phyloP scores from a whole-genome alignment of 305 asterid genomes.

The Coffea humblotiana region DNA sequence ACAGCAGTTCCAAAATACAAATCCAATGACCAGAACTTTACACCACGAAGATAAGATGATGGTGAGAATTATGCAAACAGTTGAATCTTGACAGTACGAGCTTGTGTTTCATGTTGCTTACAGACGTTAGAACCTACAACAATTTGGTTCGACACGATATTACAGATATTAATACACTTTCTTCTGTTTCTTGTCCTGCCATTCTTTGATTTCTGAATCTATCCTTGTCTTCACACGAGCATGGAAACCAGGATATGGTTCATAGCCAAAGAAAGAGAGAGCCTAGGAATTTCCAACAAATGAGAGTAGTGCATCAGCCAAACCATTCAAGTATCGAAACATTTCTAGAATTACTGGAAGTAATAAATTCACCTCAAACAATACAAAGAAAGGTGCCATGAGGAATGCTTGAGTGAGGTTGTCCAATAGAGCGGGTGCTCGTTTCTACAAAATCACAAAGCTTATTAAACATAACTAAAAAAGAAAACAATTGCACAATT shows the following conservation, averaged over 20 bases:
- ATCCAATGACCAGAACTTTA: background rate
- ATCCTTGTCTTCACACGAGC: constrained; percentile 54
- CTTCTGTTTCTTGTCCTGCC: constrained; percentile 68
- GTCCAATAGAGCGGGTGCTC: constrained; percentile 98
- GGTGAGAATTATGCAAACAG: background rate
- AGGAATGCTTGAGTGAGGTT: constrained; percentile 91
- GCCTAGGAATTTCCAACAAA: constrained; percentile 37
- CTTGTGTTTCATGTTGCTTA: background rate
- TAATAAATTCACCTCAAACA: constrained; percentile 64
- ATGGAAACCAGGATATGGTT: constrained; percentile 83
- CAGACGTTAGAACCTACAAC: background rate
- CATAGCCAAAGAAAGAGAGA: constrained; percentile 60
- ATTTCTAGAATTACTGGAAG: background rate
- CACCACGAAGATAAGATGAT: no score
- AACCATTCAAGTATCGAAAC: background rate
- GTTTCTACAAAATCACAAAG: constrained; percentile 49
- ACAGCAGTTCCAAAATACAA: background rate
- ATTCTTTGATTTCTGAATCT: constrained; percentile 59
- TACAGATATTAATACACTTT: constrained; percentile 36
- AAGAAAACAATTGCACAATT: background rate
- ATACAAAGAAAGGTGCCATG: constrained; percentile 94
- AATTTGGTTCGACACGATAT: background rate
- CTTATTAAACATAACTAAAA: constrained; percentile 1
- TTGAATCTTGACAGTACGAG: background rate
- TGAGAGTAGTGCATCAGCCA: background rate